Evolutionary conservation across 2,329 filamentous ascomycete species (phyloP), one percentile per base, ranked within the genome.

Genomic region (Fusarium abutilonis): DNA sequence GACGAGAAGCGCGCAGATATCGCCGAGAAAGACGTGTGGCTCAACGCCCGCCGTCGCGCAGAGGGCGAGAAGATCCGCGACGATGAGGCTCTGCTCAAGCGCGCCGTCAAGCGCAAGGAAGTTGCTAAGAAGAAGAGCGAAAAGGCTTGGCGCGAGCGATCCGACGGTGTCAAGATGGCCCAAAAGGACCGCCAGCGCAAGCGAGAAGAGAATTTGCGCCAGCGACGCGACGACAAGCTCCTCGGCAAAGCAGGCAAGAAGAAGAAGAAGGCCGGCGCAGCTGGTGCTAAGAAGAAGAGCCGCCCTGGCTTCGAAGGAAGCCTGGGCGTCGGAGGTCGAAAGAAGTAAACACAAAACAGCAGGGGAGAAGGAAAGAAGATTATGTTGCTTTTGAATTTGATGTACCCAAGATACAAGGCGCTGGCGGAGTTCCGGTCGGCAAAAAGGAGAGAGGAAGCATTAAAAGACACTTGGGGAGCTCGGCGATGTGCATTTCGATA

Each of bases 41-140:
- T 97, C 56, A 94, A 91, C 43, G 95, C 95, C 3, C 90, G 94
- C 77, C 92, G 92, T 77, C 88, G 90, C 21, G 92, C 90, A 2
- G 91, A 96, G 74, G 95, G 95, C 44, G 93, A 97, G 73, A 91
- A 92, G 73, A 89, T 97, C 31, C 88, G 87, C 58, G 93, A 98
- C 72, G 92, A 97, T 74, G 92, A 92, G 63, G 87, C 85, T 41
- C 79, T 97, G 53, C 83, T 99, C 26, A 97, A 97, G 83, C 97
- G 97, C 82, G 91, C 93, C 0, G 82, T 98, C 66, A 97, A 97
- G 84, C 88, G 94, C 67, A 96, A 97, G 80, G 92, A 97, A 71
- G 87, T 89, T 67, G 81, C 85, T 48, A 98, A 97, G 86, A 89
- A 89, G 78, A 96, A 95, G 86, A 96, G 91, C 73, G 92, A 92